Conservation (phyloP, 2,329 filamentous ascomycete species). For the Cladophialophora bantiana region DNA sequence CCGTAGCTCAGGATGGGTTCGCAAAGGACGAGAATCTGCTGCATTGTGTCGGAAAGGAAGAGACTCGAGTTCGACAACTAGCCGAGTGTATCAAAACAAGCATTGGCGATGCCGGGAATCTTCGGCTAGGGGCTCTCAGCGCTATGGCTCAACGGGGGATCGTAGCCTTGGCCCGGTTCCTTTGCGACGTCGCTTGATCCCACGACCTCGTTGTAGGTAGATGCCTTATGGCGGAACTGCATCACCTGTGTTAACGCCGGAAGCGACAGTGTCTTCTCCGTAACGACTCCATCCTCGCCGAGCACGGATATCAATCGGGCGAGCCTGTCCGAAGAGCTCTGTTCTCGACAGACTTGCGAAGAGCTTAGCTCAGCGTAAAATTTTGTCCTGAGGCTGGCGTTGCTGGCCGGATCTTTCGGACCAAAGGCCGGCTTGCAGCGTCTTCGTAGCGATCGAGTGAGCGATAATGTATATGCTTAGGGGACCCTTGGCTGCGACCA, state of each 20-base stretch:
- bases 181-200: background rate
- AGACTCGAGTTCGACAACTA: too few relatives aligned
- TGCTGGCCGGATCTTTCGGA: background rate
- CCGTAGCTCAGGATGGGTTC: background rate
- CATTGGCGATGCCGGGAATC: background rate
- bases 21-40: background rate
- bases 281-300: background rate
- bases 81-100: background rate
- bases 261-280: background rate
- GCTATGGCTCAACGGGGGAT: background rate
- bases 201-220: too few relatives aligned
- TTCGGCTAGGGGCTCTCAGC: background rate
- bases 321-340: background rate
- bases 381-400: background rate
- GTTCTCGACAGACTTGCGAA: background rate
- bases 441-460: background rate
- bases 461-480: background rate
- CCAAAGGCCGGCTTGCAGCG: background rate
- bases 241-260: background rate
- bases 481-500: background rate
- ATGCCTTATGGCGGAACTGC: background rate
- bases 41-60: background rate
- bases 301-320: background rate
- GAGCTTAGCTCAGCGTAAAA: background rate
- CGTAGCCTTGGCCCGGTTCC: background rate